These are phyloP conservation scores for Fusarium compactum DNA, from an alignment of 2,329 filamentous ascomycete genomes.

Conservation along the genomic window DNA sequence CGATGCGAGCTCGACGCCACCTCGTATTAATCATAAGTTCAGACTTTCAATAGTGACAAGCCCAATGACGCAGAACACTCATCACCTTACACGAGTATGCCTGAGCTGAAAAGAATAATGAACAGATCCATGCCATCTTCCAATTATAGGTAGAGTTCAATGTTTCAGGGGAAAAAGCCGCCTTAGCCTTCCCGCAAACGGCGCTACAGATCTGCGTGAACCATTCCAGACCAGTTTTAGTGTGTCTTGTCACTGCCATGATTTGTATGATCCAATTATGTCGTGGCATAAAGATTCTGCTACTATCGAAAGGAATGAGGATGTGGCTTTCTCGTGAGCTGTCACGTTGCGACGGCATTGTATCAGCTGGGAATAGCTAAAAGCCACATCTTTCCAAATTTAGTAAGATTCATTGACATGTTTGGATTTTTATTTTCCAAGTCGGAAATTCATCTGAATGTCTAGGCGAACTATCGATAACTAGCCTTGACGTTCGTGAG, in stretches of 20 bases:
- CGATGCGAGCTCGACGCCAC: constrained; percentile 23
- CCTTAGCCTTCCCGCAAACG: not conserved
- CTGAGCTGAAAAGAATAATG: not conserved
- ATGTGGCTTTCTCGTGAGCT: not conserved
- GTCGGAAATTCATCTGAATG: not conserved
- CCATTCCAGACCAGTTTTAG: not conserved
- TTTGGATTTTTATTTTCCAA: not conserved
- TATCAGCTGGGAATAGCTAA: not conserved
- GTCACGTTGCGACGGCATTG: not conserved
- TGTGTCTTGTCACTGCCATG: not conserved
- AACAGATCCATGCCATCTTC: not conserved
- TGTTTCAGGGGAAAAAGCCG: not conserved
- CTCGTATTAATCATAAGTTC: constrained; percentile 25
- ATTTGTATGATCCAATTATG: not conserved
- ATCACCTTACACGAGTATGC: not conserved
- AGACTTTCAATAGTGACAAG: not conserved
- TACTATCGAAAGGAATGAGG: not conserved
- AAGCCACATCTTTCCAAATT: not conserved
- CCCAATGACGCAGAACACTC: constrained; percentile 11
- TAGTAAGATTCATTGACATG: not conserved
- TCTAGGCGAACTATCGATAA: not conserved
- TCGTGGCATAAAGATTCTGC: not conserved
- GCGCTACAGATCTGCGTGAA: not conserved
- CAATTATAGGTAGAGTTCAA: not conserved
- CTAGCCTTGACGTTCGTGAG: not conserved